phyloP scores from a whole-genome alignment of 352 stramenopile species.

The Sclerospora graminicola region DNA sequence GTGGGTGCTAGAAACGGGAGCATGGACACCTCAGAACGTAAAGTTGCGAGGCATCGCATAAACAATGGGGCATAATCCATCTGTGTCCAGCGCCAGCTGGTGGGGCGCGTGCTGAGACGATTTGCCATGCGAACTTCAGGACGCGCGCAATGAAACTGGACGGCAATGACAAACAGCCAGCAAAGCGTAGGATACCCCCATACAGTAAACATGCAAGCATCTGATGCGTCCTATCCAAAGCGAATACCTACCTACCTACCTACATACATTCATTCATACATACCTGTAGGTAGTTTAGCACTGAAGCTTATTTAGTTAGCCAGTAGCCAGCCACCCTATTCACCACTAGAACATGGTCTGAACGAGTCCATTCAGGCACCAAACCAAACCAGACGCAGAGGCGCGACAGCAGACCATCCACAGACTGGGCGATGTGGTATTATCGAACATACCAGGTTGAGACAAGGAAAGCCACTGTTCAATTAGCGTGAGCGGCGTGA shows the following conservation, averaged over 20 bases:
- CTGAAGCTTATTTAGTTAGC: too few species aligned
- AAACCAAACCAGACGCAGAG: too few species aligned
- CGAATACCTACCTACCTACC: too few species aligned
- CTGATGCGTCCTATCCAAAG: constrained; percentile 22
- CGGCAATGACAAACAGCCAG: constrained; percentile 23
- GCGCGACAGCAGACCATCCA: not conserved
- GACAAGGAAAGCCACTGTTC: constrained; percentile 21
- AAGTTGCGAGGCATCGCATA: constrained; percentile 19
- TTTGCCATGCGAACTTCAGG: constrained; percentile 13
- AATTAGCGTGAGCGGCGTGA: constrained; percentile 15
- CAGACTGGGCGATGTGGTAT: constrained; percentile 13
- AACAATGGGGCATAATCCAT: too few species aligned
- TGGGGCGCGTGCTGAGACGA: constrained; percentile 1
- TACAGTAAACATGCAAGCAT: constrained; percentile 23
- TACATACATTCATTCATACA: too few species aligned
- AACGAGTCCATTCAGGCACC: not conserved
- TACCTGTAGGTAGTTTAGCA: too few species aligned
- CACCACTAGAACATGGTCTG: not conserved
- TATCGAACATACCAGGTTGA: constrained; percentile 24
- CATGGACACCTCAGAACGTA: constrained; percentile 6
- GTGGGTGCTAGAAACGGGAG: constrained; percentile 9
- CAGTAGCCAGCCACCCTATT: too few species aligned
- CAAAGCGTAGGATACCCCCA: constrained; percentile 1
- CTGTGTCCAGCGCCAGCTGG: constrained; percentile 17
- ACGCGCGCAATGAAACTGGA: too few species aligned